These are phyloP conservation scores for Pythium myriotylum DNA, from an alignment of 352 stramenopile genomes.

Conservation along the genomic window DNA sequence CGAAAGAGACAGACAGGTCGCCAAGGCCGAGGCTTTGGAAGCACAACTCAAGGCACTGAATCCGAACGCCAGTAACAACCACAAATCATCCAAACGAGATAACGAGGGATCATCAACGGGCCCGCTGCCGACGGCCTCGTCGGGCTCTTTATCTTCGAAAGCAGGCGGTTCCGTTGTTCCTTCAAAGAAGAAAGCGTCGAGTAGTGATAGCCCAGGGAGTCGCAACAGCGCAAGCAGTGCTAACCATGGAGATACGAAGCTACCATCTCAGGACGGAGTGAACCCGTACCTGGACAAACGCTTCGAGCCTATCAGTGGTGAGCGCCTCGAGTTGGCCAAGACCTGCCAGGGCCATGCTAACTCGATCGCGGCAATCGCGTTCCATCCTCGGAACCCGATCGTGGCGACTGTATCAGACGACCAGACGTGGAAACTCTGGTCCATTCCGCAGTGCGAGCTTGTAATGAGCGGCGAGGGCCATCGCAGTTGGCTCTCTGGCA, in stretches of 20 bases:
- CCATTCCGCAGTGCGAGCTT: constrained; percentile 89
- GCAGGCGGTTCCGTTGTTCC: neutral
- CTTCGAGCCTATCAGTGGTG: constrained; percentile 65
- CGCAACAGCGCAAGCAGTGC: constrained; percentile 4
- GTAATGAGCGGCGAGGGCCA: constrained; percentile 96
- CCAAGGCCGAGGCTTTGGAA: constrained; percentile 89
- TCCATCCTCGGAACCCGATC: constrained; percentile 93
- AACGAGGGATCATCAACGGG: constrained; percentile 5
- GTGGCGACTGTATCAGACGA: constrained; percentile 94
- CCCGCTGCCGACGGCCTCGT: neutral
- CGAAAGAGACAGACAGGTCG: constrained; percentile 90
- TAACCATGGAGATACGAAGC: constrained; percentile 47
- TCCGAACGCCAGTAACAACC: constrained; percentile 16
- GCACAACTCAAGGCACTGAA: constrained; percentile 69
- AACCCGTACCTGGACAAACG: constrained; percentile 80
- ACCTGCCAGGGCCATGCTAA: constrained; percentile 92
- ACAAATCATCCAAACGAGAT: constrained; percentile 24
- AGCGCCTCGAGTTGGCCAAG: constrained; percentile 83
- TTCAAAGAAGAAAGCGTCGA: constrained; percentile 41
- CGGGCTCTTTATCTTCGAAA: constrained; percentile 6
- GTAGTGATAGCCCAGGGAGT: constrained; percentile 23
- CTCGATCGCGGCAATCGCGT: constrained; percentile 87
- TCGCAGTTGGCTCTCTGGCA: constrained; percentile 88
- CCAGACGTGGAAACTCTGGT: constrained; percentile 96
- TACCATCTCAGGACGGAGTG: constrained; percentile 55